Percentiles rank a stretch among this genome's conserved stretches.
Evolutionary conservation across 495 filamentous ascomycete genomes (phyloP).

Genomic region (Lineolata rhizophorae): DNA sequence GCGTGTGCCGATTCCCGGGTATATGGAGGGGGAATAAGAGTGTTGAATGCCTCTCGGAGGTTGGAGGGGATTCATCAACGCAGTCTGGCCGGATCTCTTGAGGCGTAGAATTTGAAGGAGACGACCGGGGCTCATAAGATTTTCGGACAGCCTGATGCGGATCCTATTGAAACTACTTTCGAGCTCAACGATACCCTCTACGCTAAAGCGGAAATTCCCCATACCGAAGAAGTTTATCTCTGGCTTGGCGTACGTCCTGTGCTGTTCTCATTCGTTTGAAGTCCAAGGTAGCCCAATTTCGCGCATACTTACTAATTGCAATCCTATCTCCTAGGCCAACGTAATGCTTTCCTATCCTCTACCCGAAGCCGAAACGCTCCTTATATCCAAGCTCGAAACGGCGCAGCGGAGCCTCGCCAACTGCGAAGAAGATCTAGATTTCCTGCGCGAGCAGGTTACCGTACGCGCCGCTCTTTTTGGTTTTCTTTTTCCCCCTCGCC

Average conservation of each 20-base stretch:
- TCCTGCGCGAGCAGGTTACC: conserved; percentile 89
- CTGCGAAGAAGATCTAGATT: conserved; percentile 93
- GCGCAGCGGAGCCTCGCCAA: conserved; percentile 58
- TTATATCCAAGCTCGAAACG: conserved; percentile 54
- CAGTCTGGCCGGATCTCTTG: too few relatives aligned
- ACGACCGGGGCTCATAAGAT: too few relatives aligned
- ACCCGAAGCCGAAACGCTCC: conserved; percentile 58
- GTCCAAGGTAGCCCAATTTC: too few relatives aligned
- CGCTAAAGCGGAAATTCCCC: conserved; percentile 61
- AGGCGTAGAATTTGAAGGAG: too few relatives aligned
- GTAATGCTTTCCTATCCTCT: conserved; percentile 94
- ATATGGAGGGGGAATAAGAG: conserved; percentile 6
- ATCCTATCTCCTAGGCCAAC: too few relatives aligned
- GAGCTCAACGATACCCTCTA: conserved; percentile 93
- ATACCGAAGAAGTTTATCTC: conserved; percentile 82
- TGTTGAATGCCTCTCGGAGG: too few relatives aligned
- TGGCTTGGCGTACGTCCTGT: conserved; percentile 57
- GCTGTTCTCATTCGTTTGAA: neutral
- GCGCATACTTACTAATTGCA: too few relatives aligned
- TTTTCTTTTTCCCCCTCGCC: too few relatives aligned
- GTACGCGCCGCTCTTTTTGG: too few relatives aligned
- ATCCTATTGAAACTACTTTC: conserved; percentile 74
- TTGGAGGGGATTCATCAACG: too few relatives aligned
- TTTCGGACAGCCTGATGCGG: conserved; percentile 18
- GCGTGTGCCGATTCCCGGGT: too few relatives aligned